These are phyloP conservation scores for Claviceps pusilla DNA, from an alignment of 2,329 filamentous ascomycete species.

Conservation along the genomic window DNA sequence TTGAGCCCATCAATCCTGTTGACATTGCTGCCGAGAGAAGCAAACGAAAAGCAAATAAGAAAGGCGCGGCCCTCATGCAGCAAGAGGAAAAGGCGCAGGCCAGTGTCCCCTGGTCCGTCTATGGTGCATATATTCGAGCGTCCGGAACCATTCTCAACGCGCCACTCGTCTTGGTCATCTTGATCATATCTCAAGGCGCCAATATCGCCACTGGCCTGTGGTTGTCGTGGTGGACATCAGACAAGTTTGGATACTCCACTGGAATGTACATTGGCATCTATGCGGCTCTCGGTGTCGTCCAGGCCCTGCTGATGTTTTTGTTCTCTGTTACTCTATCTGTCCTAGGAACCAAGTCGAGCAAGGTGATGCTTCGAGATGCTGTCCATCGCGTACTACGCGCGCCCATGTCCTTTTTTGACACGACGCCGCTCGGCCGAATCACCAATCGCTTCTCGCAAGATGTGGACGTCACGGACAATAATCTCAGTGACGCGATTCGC, in stretches of 20 bases:
- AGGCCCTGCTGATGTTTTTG: slow-evolving; percentile 61
- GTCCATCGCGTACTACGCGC: slow-evolving; percentile 60
- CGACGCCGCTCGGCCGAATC: slow-evolving; percentile 84
- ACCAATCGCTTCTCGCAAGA: slow-evolving; percentile 94
- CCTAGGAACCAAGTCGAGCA: slow-evolving; percentile 67
- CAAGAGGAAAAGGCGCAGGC: slow-evolving; percentile 52
- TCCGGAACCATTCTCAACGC: slow-evolving; percentile 58
- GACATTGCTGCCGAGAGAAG: slow-evolving; percentile 16
- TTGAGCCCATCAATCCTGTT: slow-evolving; percentile 28
- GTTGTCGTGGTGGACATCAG: slow-evolving; percentile 85
- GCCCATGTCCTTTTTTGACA: slow-evolving; percentile 90
- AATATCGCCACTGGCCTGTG: slow-evolving; percentile 83
- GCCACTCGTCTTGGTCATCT: slow-evolving; percentile 44
- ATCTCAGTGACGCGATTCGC: slow-evolving; percentile 71
- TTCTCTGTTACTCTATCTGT: slow-evolving; percentile 70
- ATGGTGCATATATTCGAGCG: slow-evolving; percentile 60
- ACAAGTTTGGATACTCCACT: slow-evolving; percentile 52
- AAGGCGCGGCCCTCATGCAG: slow-evolving; percentile 55
- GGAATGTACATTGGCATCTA: slow-evolving; percentile 60
- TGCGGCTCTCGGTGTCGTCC: slow-evolving; percentile 54
- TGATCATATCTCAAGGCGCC: slow-evolving; percentile 61
- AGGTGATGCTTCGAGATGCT: slow-evolving; percentile 64
- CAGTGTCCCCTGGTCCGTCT: slow-evolving; percentile 68
- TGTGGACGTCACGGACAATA: slow-evolving; percentile 94
- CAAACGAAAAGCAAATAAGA: slow-evolving; percentile 42